phyloP scores from a whole-genome alignment of 1,284 basidiomycete genomes.

The Exobasidium cylindrosporum region DNA sequence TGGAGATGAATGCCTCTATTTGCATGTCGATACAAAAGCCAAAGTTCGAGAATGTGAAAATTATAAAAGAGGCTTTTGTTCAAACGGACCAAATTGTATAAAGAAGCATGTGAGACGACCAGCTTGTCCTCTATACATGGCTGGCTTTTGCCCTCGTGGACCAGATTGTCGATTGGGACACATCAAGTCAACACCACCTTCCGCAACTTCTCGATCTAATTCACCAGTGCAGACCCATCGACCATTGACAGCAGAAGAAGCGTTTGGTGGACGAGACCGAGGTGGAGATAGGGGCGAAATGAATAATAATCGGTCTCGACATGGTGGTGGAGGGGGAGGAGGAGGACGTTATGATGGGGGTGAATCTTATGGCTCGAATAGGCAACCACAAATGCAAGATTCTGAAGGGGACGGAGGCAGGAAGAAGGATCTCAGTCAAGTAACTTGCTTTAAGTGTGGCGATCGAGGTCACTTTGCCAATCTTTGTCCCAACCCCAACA shows the following conservation, averaged over 20 bases:
- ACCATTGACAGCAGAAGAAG: constrained; percentile 47
- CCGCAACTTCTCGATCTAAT: constrained; percentile 40
- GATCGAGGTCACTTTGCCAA: constrained; percentile 53
- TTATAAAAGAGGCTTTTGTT: constrained; percentile 91
- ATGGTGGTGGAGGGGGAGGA: neutral
- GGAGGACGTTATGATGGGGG: constrained; percentile 10
- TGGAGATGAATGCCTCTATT: constrained; percentile 96
- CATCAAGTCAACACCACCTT: constrained; percentile 48
- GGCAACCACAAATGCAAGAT: neutral
- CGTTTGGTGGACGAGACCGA: constrained; percentile 34
- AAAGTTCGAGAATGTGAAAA: constrained; percentile 80
- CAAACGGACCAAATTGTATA: constrained; percentile 68
- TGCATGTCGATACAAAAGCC: constrained; percentile 89
- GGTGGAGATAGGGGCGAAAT: neutral
- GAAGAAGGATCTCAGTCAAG: constrained; percentile 42
- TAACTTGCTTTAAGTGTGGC: constrained; percentile 53
- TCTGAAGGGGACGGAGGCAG: constrained; percentile 19
- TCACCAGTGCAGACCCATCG: constrained; percentile 50
- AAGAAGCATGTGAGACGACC: constrained; percentile 89
- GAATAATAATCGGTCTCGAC: neutral
- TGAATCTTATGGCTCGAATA: constrained; percentile 1
- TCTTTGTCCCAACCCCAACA: constrained; percentile 42
- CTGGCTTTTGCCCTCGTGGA: constrained; percentile 93
- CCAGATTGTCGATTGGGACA: constrained; percentile 86
- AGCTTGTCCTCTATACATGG: constrained; percentile 84